phyloP scores from a whole-genome alignment of 1,139 yeast genomes.

The Scheffersomyces titani region DNA sequence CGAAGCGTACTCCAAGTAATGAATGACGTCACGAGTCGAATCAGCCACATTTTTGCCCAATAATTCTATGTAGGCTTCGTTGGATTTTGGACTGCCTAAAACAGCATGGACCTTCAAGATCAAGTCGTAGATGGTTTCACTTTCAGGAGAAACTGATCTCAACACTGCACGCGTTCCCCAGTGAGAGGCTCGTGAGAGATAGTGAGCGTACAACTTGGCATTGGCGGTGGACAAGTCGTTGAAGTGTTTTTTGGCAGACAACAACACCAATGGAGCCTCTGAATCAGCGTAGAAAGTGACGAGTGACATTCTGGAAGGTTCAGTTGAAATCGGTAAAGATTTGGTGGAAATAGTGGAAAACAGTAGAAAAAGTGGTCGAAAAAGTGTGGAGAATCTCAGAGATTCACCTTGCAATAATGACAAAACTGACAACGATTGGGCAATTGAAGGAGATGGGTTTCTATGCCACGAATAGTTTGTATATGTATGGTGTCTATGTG shows the following conservation, averaged over 20 bases:
- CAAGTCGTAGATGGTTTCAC: slow-evolving; percentile 72
- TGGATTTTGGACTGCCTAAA: slow-evolving; percentile 46
- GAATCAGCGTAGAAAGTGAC: slow-evolving; percentile 31
- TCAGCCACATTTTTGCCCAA: slow-evolving; percentile 24
- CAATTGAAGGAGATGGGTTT: neutral
- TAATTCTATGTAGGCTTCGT: slow-evolving; percentile 42
- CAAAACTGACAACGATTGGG: neutral
- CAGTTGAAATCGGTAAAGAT: neutral
- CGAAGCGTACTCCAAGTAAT: slow-evolving; percentile 74
- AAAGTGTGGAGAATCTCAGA: neutral
- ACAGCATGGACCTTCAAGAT: slow-evolving; percentile 57
- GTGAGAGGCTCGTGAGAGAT: slow-evolving; percentile 78
- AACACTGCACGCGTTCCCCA: slow-evolving; percentile 79
- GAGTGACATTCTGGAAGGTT: slow-evolving; percentile 3
- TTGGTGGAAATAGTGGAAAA: neutral
- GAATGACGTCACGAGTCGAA: slow-evolving; percentile 35
- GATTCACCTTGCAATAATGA: neutral
- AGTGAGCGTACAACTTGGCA: slow-evolving; percentile 71
- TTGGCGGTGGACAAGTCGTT: slow-evolving; percentile 35
- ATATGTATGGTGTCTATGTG: neutral
- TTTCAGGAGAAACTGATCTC: slow-evolving; percentile 82
- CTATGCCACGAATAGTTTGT: neutral
- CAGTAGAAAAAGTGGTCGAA: neutral
- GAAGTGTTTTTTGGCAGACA: slow-evolving; percentile 47
- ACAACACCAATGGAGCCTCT: slow-evolving; percentile 44